Percentiles rank a stretch among this genome's conserved stretches.
Evolutionary conservation across 2,329 filamentous ascomycete species (phyloP).

Genomic region (Alternaria infectoria): DNA sequence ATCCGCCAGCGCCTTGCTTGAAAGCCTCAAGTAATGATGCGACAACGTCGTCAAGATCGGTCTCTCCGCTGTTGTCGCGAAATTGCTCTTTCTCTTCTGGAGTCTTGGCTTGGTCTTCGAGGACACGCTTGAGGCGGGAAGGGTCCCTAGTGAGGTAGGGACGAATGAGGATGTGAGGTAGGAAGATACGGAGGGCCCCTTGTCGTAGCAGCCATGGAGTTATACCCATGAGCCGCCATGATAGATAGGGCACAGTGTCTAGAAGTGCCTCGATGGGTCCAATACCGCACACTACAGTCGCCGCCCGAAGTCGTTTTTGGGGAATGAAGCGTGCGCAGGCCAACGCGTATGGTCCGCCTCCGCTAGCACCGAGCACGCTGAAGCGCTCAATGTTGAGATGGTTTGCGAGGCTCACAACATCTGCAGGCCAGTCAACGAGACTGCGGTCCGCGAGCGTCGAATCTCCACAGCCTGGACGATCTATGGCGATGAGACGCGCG

Average conservation of each 20-base stretch:
- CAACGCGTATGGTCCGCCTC: conserved; percentile 55
- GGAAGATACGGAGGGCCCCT: conserved; percentile 19
- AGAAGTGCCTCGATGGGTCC: conserved; percentile 21
- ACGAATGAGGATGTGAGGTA: conserved; percentile 15
- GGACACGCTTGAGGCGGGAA: conserved; percentile 21
- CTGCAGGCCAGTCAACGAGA: conserved; percentile 46
- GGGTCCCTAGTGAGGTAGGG: conserved; percentile 24
- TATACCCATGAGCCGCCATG: conserved; percentile 20
- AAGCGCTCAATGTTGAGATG: conserved; percentile 49
- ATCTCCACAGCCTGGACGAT: conserved; percentile 52
- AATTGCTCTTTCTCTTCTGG: conserved; percentile 26
- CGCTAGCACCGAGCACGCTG: conserved; percentile 53
- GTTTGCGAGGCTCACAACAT: conserved; percentile 49
- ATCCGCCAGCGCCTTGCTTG: conserved; percentile 21
- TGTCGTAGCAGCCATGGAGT: conserved; percentile 18
- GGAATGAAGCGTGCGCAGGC: conserved; percentile 53
- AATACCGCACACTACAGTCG: conserved; percentile 27
- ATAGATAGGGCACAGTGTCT: conserved; percentile 9
- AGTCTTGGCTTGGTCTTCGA: conserved; percentile 26
- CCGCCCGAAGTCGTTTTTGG: conserved; percentile 20
- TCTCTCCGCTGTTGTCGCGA: conserved; percentile 12
- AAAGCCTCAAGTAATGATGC: conserved; percentile 24
- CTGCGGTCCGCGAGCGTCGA: conserved; percentile 39
- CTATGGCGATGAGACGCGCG: conserved; percentile 49
- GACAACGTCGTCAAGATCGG: conserved; percentile 22